These are phyloP conservation scores for Epipyxis sp. DNA, from an alignment of 108 stramenopile genomes.

Conservation along the genomic window DNA sequence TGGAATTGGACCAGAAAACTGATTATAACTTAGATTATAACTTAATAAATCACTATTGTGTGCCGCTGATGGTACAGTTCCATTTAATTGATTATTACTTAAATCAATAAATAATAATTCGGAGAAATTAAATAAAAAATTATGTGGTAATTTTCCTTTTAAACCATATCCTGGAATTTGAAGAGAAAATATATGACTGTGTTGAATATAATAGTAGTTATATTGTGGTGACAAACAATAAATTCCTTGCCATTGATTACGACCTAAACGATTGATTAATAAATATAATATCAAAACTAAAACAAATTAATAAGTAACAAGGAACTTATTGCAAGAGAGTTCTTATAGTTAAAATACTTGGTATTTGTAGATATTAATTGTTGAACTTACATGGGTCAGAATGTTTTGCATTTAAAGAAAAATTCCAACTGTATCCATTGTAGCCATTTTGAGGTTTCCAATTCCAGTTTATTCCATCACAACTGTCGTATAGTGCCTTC, in stretches of 20 bases:
- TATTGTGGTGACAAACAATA: background rate
- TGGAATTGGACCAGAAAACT: conserved; percentile 13
- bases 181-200: background rate
- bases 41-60: background rate
- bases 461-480: too few species aligned
- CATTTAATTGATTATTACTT: background rate
- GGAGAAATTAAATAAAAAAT: background rate
- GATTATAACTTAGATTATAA: conserved; percentile 7
- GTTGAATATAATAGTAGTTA: background rate
- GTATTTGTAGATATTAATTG: too few species aligned
- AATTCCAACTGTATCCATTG: too few species aligned
- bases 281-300: too few species aligned
- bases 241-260: background rate
- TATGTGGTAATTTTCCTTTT: background rate
- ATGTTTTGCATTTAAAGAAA: too few species aligned
- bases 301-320: too few species aligned
- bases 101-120: background rate
- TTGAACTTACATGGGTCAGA: too few species aligned
- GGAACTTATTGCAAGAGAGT: too few species aligned
- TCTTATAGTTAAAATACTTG: too few species aligned
- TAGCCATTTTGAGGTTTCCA: too few species aligned
- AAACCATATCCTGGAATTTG: background rate
- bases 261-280: too few species aligned
- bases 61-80: background rate
- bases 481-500: too few species aligned